These are phyloP conservation scores for Candida railenensis DNA, from an alignment of 805 yeast genomes.

Conservation along the genomic window DNA sequence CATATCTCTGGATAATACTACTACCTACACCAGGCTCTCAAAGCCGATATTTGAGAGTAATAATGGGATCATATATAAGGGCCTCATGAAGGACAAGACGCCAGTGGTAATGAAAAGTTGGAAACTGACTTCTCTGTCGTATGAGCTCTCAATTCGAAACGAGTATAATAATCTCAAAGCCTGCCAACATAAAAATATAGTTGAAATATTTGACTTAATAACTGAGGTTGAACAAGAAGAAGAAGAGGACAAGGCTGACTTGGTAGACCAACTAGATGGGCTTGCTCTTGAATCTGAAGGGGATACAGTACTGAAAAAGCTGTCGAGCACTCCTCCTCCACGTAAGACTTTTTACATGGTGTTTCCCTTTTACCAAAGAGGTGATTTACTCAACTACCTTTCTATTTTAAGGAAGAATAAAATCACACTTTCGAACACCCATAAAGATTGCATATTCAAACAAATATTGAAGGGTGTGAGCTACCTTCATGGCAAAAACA, in stretches of 20 bases:
- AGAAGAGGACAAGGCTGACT: neutral
- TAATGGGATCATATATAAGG: conserved; percentile 37
- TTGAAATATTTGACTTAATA: conserved; percentile 26
- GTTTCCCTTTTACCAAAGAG: conserved; percentile 42
- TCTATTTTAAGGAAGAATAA: conserved; percentile 36
- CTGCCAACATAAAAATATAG: conserved; percentile 29
- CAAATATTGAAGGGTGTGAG: conserved; percentile 45
- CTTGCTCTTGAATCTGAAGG: neutral
- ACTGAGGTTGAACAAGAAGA: conserved; percentile 1
- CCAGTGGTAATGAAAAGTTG: conserved; percentile 31
- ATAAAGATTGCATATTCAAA: conserved; percentile 47
- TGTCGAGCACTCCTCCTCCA: neutral
- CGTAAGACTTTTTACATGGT: conserved; percentile 32
- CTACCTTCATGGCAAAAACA: conserved; percentile 39
- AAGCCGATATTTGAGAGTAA: conserved; percentile 43
- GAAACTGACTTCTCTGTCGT: conserved; percentile 16
- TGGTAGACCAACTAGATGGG: neutral
- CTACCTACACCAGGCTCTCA: conserved; percentile 3
- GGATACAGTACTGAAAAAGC: neutral
- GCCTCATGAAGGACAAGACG: conserved; percentile 18
- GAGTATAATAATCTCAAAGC: conserved; percentile 29
- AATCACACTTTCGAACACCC: conserved; percentile 25
- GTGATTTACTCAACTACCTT: conserved; percentile 48
- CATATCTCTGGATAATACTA: neutral
- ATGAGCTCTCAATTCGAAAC: conserved; percentile 21